Evolutionary conservation across 805 yeast species (phyloP), one percentile per base, ranked within the genome.

Genomic region (Schwanniomyces pseudopolymorphus): DNA sequence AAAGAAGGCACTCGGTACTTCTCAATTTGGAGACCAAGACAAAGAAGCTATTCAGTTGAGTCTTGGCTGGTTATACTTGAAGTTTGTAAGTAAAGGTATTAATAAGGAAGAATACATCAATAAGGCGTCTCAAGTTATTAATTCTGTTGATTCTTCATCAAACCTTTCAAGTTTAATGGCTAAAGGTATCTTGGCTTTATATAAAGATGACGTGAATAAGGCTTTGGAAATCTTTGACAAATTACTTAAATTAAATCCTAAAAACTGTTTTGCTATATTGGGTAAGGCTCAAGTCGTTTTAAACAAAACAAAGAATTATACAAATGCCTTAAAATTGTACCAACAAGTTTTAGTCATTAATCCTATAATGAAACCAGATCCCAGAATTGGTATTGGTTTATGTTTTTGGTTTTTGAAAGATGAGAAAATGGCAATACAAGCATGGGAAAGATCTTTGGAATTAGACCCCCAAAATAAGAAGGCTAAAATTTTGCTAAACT

Each of bases 401-500:
- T 91, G 97, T 65, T 92, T 84, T 61, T 94, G 97, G 97, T 80
- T 80, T 49, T 70, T 94, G 50, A 85, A 85, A 43, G 96, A 89
- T 63, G 79, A 80, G 52, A 78, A 78, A 43, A 78, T 89, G 71
- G 98, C 99, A 0, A 59, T 78, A 5, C 70, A 72, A 42, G 85
- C 98, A 0, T 94, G 98, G 97, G 78, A 80, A 51, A 79, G 97
- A 58, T 78, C 89, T 1, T 67, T 83, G 26, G 86, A 84, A 60
- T 65, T 92, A 36, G 80, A 85, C 51, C 82, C 85, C 3, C 60
- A 70, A 20, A 81, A 81, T 53, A 60, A 75, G 14, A 79, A 81
- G 48, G 90, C 90, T 2, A 78, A 79, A 42, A 68, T 89, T 5
- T 72, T 91, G 48, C 69, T 88, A 14, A 80, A 85, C 11, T 67